These are phyloP conservation scores for Dalechampia spathulata DNA, from an alignment of 441 rosid species.

Conservation along the genomic window DNA sequence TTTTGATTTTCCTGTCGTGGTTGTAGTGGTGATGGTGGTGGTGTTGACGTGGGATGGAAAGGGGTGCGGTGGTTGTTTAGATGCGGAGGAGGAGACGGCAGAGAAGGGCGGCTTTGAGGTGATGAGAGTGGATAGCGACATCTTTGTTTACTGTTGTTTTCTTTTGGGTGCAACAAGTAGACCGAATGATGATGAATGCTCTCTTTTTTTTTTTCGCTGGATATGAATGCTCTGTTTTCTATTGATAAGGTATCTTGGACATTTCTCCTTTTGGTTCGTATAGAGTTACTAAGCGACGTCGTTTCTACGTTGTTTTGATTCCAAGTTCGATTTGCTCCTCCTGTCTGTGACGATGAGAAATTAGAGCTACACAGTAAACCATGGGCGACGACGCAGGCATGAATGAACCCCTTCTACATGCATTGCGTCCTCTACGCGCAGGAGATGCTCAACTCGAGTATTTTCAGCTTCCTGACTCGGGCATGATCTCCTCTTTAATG, in stretches of 20 bases:
- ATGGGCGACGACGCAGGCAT: no score
- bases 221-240: neutral
- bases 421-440: no score
- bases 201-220: no score
- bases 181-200: neutral
- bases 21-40: neutral
- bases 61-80: constrained; percentile 5
- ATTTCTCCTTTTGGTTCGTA: no score
- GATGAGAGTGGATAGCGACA: constrained; percentile 25
- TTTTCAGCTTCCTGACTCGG: no score
- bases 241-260: neutral
- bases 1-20: neutral
- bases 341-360: no score
- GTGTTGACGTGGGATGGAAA: constrained; percentile 7
- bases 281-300: neutral
- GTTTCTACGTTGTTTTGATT: no score
- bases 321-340: no score
- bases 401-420: no score
- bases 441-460: no score
- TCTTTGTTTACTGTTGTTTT: neutral
- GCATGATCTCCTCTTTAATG: no score
- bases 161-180: neutral
- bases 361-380: no score
- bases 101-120: constrained; percentile 14
- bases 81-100: constrained; percentile 10